Evolutionary conservation across 495 filamentous ascomycete species (phyloP), one percentile per base, ranked within the genome.

Genomic region (Polyplosphaeria fusca): DNA sequence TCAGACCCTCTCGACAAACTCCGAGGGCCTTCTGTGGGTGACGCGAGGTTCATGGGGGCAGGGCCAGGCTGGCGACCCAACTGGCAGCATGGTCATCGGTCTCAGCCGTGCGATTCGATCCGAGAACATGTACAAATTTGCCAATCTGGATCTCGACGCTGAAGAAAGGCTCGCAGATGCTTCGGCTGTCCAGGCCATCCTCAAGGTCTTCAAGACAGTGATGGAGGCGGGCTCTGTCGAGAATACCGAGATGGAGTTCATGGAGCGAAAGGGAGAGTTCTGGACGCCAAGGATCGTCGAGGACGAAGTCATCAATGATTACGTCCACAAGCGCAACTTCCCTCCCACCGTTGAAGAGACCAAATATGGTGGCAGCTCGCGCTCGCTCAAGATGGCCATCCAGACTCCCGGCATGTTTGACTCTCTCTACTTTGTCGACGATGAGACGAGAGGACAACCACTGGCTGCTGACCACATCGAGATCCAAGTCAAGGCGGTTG

Each of bases 401-500:
- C 1, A 27, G 2, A 58, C 45, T 1, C 45, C 54, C 0, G 54
- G 54, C 11, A 32, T 32, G 23, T 18, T 50, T 22, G 45, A 58
- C 18, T 28, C 45, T 43, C 9, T 51, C 2, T n/a, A 27, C 32
- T 58, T 58, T 22, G 54, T 37, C 30, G 46, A 42, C 14, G 62
- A 65, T 30, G 25, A 49, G 14, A 3, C 11, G 4, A 18, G 2
- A 18, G 5, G 26, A 16, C 5, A 1, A 4, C 11, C 19, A 3
- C 27, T 65, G 2, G 23, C 35, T 22, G 24, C 4, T 40, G 40
- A 43, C 22, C 38, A 63, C 4, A 26, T 63, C 12, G 53, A 57
- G 22, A 52, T 63, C 47, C 27, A 58, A 49, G 47, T 53, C 24
- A 57, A 63, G 35, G 52, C 60, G 3, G 43, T 57, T 44, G 61